Percentiles rank a stretch among this genome's conserved stretches.
These are phyloP conservation scores for Hsuehochloa calcarea DNA, from an alignment of 176 grass and related monocot species.

Conservation along the genomic window DNA sequence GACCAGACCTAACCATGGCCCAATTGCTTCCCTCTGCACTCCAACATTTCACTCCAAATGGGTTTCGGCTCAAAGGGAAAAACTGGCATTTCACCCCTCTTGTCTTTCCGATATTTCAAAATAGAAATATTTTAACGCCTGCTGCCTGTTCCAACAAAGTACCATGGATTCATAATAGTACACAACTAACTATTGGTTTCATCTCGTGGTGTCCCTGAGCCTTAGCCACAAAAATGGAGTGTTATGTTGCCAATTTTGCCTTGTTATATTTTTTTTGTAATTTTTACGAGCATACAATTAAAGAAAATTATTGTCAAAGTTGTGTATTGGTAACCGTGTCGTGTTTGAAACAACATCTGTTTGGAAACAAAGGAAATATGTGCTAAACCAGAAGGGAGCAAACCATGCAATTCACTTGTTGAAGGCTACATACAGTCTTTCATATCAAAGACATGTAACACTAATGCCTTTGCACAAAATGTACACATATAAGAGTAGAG, in stretches of 20 bases:
- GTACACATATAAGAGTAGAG: not conserved
- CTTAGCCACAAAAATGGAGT: not conserved
- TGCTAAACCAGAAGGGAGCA: not conserved
- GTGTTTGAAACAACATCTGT: not conserved
- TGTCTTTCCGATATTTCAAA: not conserved
- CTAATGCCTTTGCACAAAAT: too few species aligned
- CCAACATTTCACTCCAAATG: not conserved
- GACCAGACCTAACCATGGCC: not conserved
- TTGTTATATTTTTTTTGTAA: not conserved
- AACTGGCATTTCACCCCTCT: not conserved
- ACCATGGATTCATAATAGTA: not conserved
- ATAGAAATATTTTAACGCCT: not conserved
- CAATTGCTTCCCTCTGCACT: not conserved
- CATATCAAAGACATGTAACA: not conserved
- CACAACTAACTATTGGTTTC: not conserved
- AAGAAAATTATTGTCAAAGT: not conserved
- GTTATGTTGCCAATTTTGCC: not conserved
- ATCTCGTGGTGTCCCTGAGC: not conserved
- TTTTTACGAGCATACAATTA: not conserved
- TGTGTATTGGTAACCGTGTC: not conserved
- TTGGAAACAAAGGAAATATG: not conserved
- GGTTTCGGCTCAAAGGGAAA: not conserved
- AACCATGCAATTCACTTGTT: not conserved
- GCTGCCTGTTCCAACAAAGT: not conserved
- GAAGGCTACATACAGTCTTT: not conserved